Percentiles rank a stretch among this genome's conserved stretches.
These are phyloP conservation scores for Ophiocordyceps camponoti-leonardi DNA, from an alignment of 2,329 filamentous ascomycete genomes.

Conservation along the genomic window DNA sequence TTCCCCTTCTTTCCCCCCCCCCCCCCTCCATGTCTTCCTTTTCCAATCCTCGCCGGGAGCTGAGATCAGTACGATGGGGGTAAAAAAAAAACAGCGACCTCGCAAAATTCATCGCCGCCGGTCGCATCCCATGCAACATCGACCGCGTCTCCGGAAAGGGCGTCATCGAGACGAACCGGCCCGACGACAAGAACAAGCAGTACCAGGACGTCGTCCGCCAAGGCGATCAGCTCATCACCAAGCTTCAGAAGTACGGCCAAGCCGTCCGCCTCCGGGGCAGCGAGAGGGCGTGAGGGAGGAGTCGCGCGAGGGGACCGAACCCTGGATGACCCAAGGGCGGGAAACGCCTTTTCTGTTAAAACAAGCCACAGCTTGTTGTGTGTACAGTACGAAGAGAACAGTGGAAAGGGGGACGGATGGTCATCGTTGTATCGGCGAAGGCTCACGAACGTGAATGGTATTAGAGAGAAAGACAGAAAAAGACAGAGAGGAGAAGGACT, in stretches of 20 bases:
- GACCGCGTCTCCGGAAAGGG: constrained; percentile 93
- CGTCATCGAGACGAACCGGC: constrained; percentile 93
- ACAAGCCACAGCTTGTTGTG: too few relatives aligned
- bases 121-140: constrained; percentile 90
- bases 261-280: constrained; percentile 86
- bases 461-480: too few relatives aligned
- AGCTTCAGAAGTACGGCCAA: constrained; percentile 98
- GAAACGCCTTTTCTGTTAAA: too few relatives aligned
- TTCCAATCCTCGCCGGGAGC: too few relatives aligned
- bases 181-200: constrained; percentile 99
- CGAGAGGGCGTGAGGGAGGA: constrained; percentile 53
- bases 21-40: neutral
- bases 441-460: too few relatives aligned
- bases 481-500: too few relatives aligned
- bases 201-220: constrained; percentile 97
- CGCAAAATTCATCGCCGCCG: constrained; percentile 89
- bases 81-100: constrained; percentile 48
- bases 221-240: constrained; percentile 93
- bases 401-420: too few relatives aligned
- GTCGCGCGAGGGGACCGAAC: too few relatives aligned
- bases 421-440: too few relatives aligned
- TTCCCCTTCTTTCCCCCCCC: neutral
- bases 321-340: too few relatives aligned
- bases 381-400: too few relatives aligned
- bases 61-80: too few relatives aligned